Percentiles rank a stretch among this genome's conserved stretches.
Conservation (phyloP, 2,329 filamentous ascomycete genomes). For the Phaeosphaeria sp. region DNA sequence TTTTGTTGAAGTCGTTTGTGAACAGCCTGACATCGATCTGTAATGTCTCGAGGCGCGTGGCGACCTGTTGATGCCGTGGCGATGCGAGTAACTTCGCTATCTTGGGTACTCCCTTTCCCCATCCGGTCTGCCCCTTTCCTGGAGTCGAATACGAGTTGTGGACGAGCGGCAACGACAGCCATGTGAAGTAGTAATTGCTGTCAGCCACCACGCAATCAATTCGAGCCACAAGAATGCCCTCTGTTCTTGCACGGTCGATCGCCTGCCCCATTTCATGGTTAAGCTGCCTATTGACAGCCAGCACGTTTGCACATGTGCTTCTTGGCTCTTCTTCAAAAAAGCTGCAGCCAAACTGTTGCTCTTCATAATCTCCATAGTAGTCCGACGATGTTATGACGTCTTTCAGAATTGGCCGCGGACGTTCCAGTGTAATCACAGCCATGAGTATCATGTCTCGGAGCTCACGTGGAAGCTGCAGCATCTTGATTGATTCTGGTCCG, state of each 20-base stretch:
- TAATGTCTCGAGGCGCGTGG: slow-evolving; percentile 29
- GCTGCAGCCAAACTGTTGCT: slow-evolving; percentile 25
- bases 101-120: slow-evolving; percentile 21
- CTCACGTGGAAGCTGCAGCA: slow-evolving; percentile 42
- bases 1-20: slow-evolving; percentile 27
- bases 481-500: slow-evolving; percentile 5
- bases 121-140: slow-evolving; percentile 15
- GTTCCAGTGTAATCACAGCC: slow-evolving; percentile 31
- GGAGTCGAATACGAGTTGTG: slow-evolving; percentile 13
- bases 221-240: slow-evolving; percentile 21
- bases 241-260: slow-evolving; percentile 24
- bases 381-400: slow-evolving; percentile 26
- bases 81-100: slow-evolving; percentile 7
- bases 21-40: slow-evolving; percentile 39
- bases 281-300: slow-evolving; percentile 38
- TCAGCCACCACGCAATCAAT: slow-evolving; percentile 41
- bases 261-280: slow-evolving; percentile 36
- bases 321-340: slow-evolving; percentile 28
- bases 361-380: slow-evolving; percentile 20
- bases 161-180: slow-evolving; percentile 39
- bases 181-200: slow-evolving; percentile 41
- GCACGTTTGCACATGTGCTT: slow-evolving; percentile 38
- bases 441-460: slow-evolving; percentile 44
- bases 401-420: slow-evolving; percentile 24
- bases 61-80: slow-evolving; percentile 3